Conservation (phyloP, 2,329 filamentous ascomycete genomes). For the Claviceps sp. region DNA sequence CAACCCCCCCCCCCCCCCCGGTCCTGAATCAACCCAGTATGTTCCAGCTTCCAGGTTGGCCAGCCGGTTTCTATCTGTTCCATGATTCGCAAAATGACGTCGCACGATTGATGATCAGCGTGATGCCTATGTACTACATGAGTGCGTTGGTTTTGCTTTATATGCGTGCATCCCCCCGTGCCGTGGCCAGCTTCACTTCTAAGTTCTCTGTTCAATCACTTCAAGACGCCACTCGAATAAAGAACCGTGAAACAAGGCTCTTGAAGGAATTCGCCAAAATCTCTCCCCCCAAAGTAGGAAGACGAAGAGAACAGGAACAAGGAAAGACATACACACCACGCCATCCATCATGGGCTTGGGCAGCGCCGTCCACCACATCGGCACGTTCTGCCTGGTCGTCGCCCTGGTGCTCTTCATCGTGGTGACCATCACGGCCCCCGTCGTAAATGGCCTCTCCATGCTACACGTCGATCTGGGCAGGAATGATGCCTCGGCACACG, state of each 20-base stretch:
- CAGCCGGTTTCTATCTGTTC: background rate
- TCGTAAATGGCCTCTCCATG: conserved; percentile 40
- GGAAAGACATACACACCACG: background rate
- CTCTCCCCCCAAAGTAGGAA: background rate
- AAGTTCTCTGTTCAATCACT: no score
- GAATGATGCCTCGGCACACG: conserved; percentile 18
- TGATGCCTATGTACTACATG: background rate
- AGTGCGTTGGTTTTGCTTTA: conserved; percentile 3
- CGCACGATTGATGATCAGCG: background rate
- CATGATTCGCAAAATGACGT: background rate
- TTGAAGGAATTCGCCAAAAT: no score
- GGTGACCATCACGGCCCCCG: conserved; percentile 44
- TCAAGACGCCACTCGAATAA: background rate
- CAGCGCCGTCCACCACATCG: conserved; percentile 41
- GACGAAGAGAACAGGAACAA: background rate
- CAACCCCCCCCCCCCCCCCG: background rate
- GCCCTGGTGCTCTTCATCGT: conserved; percentile 43
- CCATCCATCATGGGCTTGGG: conserved; percentile 29
- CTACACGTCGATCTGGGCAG: conserved; percentile 34
- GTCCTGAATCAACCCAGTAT: background rate
- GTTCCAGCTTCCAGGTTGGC: no score
- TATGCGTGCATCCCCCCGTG: conserved; percentile 1
- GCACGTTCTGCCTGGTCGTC: conserved; percentile 42
- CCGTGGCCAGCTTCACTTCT: background rate
- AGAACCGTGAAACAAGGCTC: no score